Evolutionary conservation across 2,329 filamentous ascomycete genomes (phyloP), one percentile per base, ranked within the genome.

Genomic region (Arthrobotrys megalospora): DNA sequence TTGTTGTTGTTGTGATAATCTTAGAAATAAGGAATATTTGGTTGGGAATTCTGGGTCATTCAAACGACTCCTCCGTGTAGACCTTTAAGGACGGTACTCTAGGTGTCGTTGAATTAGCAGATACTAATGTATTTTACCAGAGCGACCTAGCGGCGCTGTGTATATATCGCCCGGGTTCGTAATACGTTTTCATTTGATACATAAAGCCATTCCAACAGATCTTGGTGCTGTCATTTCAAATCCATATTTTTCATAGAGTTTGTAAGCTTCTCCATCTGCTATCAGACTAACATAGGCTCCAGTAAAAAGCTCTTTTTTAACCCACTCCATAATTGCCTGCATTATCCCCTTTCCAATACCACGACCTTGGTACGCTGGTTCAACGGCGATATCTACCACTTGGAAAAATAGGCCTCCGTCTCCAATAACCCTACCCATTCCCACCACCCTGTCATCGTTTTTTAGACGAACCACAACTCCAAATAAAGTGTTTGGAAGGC

Each of bases 221-320:
- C n/a, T 43, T 7, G 69, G 69, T 10, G 69, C 50, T 0, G 69
- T 73, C 34, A 66, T n/a, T 36, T 66, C 60, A 21, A 73, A 73
- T 16, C 69, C 69, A 24, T 60, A 75, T 36, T 67, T 21, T 28
- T 67, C 62, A 19, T 75, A 75, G 4, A 67, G 41, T 21, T 58
- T 62, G 24, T 68, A 75, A 2, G 70, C 70, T 38, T 75, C 52
- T 6, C 70, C 70, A 38, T 75, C 63, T 12, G 62, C 62, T 16
- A 75, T 67, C 14, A 75, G 48, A 21, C 62, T 75, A 36, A 75
- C 63, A 53, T 75, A 75, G 7, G 70, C 70, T 6, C 70, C 50
- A 1, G 62, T 1, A 10, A 55, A 64, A 50, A 75, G 52, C 2
- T 75, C 38, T 11, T 52, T 36, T 7, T 63, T 52, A 12, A 75